A percentile compares a stretch with the other conserved stretches of the same genome.
phyloP scores from a whole-genome alignment of 768 basidiomycete species.

The Tulasnella calospora region DNA sequence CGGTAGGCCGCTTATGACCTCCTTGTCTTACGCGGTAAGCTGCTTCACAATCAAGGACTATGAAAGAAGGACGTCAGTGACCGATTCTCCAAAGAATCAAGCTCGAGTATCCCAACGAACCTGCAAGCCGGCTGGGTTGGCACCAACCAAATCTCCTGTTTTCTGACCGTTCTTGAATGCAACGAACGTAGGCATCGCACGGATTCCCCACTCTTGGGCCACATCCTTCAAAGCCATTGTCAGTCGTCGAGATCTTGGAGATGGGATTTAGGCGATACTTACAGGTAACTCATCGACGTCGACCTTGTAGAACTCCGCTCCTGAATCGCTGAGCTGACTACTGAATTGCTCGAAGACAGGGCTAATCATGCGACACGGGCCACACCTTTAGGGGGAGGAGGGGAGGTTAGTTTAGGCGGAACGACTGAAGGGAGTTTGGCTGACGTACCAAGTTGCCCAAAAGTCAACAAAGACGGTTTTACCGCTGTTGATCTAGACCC shows the following conservation, averaged over 20 bases:
- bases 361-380: conserved; percentile 19
- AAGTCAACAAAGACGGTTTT: background rate
- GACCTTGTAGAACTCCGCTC: conserved; percentile 6
- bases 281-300: conserved; percentile 6
- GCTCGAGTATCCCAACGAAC: background rate
- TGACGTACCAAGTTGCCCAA: conserved; percentile 3
- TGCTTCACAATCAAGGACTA: background rate
- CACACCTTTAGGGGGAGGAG: background rate
- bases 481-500: conserved; percentile 1
- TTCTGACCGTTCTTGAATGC: conserved; percentile 40
- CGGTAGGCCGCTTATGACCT: background rate
- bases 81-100: background rate
- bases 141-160: conserved; percentile 46
- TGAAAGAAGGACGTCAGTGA: background rate
- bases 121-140: conserved; percentile 31
- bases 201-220: background rate
- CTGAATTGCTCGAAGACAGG: conserved; percentile 17
- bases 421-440: background rate
- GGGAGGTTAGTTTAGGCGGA: background rate
- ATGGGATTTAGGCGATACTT: background rate
- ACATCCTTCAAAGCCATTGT: background rate
- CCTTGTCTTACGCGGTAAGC: background rate
- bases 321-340: conserved; percentile 23
- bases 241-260: background rate
- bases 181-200: conserved; percentile 43